Percentiles rank a stretch among this genome's conserved stretches.
phyloP scores from a whole-genome alignment of 768 basidiomycete genomes.

The Suillus fuscotomentosus region DNA sequence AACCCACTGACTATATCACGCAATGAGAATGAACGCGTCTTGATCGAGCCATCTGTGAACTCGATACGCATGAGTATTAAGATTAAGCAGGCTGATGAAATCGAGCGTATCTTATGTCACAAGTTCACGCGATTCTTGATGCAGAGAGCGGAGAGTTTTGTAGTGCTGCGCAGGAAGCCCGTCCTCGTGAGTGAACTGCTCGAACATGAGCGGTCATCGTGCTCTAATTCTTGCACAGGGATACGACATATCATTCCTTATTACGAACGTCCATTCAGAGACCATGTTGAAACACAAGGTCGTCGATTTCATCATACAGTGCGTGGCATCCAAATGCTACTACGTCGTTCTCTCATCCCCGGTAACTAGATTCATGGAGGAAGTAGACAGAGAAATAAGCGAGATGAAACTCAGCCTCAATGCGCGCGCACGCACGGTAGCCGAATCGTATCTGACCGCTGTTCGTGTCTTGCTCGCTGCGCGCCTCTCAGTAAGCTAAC shows the following conservation, averaged over 20 bases:
- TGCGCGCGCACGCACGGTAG: constrained; percentile 93
- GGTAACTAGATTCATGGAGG: constrained; percentile 86
- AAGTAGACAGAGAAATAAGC: constrained; percentile 98
- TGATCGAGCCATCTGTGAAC: constrained; percentile 97
- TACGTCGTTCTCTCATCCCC: constrained; percentile 2
- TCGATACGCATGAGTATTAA: constrained; percentile 95
- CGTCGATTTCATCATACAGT: constrained; percentile 99
- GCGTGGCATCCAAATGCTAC: constrained; percentile 27
- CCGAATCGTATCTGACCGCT: constrained; percentile 93
- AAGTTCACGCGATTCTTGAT: constrained; percentile 99
- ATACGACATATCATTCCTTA: constrained; percentile 97
- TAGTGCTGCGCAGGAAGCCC: constrained; percentile 93
- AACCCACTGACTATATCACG: constrained; percentile 93
- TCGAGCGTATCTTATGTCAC: constrained; percentile 94
- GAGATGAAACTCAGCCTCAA: constrained; percentile 99
- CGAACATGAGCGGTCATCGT: constrained; percentile 10
- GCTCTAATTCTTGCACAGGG: constrained; percentile 53
- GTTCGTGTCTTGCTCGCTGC: constrained; percentile 44
- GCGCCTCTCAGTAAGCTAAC: neutral
- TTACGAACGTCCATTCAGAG: constrained; percentile 95
- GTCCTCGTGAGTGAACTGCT: constrained; percentile 58
- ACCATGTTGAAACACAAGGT: constrained; percentile 99
- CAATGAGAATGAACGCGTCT: constrained; percentile 94
- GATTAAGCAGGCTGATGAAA: constrained; percentile 99
- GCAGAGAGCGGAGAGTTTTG: constrained; percentile 96